Evolutionary conservation across 495 filamentous ascomycete species (phyloP).

Genomic region (Penicillium pulvis): DNA sequence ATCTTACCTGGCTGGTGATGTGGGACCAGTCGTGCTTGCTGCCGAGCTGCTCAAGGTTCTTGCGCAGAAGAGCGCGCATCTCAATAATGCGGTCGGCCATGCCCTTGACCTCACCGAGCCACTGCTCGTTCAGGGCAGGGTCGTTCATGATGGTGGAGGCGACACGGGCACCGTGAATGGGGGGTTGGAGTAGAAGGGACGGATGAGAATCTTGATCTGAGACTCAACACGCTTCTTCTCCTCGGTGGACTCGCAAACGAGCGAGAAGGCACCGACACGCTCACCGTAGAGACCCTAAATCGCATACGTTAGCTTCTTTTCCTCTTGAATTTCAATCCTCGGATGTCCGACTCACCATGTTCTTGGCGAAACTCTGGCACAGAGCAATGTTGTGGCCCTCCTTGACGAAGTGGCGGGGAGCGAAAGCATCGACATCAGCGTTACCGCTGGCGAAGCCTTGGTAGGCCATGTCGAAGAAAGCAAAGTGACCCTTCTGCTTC

Average conservation of each 20-base stretch:
- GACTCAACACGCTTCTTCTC: slow-evolving; percentile 97
- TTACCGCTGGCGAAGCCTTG: slow-evolving; percentile 96
- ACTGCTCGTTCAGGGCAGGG: slow-evolving; percentile 82
- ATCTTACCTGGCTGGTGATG: slow-evolving; percentile 74
- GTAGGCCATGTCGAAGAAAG: slow-evolving; percentile 99
- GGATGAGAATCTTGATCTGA: slow-evolving; percentile 97
- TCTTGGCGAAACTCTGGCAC: slow-evolving; percentile 98
- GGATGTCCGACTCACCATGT: slow-evolving; percentile 71
- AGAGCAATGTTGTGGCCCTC: slow-evolving; percentile 89
- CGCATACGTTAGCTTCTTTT: neutral
- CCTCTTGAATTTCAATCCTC: neutral
- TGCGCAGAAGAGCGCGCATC: slow-evolving; percentile 91
- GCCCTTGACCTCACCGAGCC: slow-evolving; percentile 94
- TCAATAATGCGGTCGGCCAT: slow-evolving; percentile 99
- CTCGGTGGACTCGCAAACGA: slow-evolving; percentile 78
- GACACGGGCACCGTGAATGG: slow-evolving; percentile 92
- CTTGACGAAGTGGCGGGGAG: slow-evolving; percentile 86
- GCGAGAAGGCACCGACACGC: slow-evolving; percentile 95
- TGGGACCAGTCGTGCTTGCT: slow-evolving; percentile 97
- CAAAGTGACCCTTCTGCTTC: slow-evolving; percentile 86
- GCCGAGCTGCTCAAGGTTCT: slow-evolving; percentile 90
- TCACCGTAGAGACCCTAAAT: slow-evolving; percentile 91
- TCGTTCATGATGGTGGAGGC: slow-evolving; percentile 92
- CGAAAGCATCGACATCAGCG: slow-evolving; percentile 89
- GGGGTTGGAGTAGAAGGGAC: slow-evolving; percentile 98